A percentile compares a stretch with the other conserved stretches of the same genome.
phyloP scores from a whole-genome alignment of 352 stramenopile species.

The Phytophthora nicotianae region DNA sequence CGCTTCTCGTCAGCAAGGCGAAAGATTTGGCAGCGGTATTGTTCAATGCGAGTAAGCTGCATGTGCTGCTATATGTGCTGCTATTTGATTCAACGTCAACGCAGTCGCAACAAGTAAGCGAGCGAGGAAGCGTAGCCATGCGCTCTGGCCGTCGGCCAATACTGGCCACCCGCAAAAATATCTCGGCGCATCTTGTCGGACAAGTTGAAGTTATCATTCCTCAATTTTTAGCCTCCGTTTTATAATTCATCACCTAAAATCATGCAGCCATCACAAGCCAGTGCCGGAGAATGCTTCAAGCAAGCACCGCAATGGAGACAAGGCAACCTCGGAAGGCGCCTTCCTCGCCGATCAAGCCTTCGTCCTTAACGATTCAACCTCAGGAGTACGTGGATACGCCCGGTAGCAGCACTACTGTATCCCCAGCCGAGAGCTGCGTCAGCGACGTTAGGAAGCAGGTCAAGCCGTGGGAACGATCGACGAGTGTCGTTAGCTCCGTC shows the following conservation, averaged over 20 bases:
- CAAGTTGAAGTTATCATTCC: conserved; percentile 12
- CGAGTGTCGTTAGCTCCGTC: conserved; percentile 19
- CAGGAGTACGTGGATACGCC: conserved; percentile 18
- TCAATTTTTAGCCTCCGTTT: conserved; percentile 24
- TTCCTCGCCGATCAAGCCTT: conserved; percentile 20
- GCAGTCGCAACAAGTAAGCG: too few relatives aligned
- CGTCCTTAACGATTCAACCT: conserved; percentile 18
- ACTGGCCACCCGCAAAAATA: background rate
- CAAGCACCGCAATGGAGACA: conserved; percentile 15
- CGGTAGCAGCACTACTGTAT: conserved; percentile 10
- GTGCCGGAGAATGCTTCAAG: conserved; percentile 14
- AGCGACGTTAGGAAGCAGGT: conserved; percentile 7
- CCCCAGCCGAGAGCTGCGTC: conserved; percentile 17
- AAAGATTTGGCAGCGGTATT: background rate
- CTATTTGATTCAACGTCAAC: too few relatives aligned
- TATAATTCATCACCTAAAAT: conserved; percentile 6
- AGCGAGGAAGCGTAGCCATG: too few relatives aligned
- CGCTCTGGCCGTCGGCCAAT: background rate
- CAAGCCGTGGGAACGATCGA: conserved; percentile 20
- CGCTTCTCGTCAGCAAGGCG: background rate
- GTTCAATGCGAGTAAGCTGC: too few relatives aligned
- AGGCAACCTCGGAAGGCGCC: background rate
- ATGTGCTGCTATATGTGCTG: too few relatives aligned
- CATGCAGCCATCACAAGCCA: conserved; percentile 19
- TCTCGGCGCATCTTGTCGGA: conserved; percentile 18